A percentile compares a stretch with the other conserved stretches of the same genome.
These are phyloP conservation scores for Pythium dissimile DNA, from an alignment of 352 stramenopile species.

Conservation along the genomic window DNA sequence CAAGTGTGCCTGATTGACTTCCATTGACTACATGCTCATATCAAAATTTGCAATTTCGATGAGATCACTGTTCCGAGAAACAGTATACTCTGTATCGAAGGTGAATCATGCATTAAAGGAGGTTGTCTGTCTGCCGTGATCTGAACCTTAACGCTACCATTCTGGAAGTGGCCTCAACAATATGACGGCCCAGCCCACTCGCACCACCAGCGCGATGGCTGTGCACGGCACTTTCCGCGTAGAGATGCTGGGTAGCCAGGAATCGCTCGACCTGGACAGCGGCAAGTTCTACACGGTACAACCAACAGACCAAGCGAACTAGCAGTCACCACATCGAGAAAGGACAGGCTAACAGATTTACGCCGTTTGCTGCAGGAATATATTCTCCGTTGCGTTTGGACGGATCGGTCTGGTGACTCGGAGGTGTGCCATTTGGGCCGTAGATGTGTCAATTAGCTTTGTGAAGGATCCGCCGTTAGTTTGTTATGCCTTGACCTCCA, in stretches of 20 bases:
- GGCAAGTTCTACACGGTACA: conserved; percentile 84
- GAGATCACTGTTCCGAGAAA: too few species aligned
- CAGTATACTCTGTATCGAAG: too few species aligned
- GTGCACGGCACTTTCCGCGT: conserved; percentile 63
- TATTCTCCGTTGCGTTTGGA: conserved; percentile 77
- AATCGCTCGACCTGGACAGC: conserved; percentile 81
- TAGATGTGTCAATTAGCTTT: background rate
- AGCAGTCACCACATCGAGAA: too few species aligned
- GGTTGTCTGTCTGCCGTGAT: background rate
- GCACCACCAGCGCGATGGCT: conserved; percentile 17
- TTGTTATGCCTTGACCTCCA: conserved; percentile 12
- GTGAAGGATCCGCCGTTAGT: too few species aligned
- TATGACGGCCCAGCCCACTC: conserved; percentile 17
- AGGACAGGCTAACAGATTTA: too few species aligned
- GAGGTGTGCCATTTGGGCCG: conserved; percentile 3
- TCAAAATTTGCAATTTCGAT: too few species aligned
- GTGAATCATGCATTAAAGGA: too few species aligned
- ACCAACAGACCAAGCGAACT: background rate
- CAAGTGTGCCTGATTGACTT: too few species aligned
- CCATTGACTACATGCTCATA: too few species aligned
- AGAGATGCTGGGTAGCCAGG: conserved; percentile 72
- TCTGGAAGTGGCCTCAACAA: too few species aligned
- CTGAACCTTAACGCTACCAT: too few species aligned
- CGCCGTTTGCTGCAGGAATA: conserved; percentile 51
- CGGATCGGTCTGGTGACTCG: conserved; percentile 15